These are phyloP conservation scores for Corynascus novoguineensis DNA, from an alignment of 495 filamentous ascomycete species.

Conservation along the genomic window DNA sequence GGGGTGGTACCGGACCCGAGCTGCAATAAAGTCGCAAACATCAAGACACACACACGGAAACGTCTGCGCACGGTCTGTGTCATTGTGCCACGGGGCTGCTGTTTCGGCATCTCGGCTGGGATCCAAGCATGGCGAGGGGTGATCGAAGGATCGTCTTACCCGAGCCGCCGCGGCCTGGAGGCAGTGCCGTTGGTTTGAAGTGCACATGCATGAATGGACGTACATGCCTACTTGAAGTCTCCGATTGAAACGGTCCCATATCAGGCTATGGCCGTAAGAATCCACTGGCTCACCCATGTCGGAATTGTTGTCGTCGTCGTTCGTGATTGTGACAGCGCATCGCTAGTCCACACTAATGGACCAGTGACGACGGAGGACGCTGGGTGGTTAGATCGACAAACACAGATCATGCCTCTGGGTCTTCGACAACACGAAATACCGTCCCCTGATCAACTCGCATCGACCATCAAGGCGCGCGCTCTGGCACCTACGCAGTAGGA, in stretches of 20 bases:
- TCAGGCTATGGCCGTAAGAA: neutral
- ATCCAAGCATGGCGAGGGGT: constrained; percentile 2
- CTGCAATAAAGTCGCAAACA: neutral
- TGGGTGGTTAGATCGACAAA: neutral
- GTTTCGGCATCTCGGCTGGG: neutral
- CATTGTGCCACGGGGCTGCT: constrained; percentile 1
- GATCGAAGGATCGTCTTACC: neutral
- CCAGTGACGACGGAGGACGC: neutral
- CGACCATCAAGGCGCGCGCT: no score
- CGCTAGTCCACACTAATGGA: neutral
- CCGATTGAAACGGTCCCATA: constrained; percentile 2
- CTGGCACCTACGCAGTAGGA: neutral
- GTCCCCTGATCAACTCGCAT: neutral
- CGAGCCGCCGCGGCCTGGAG: constrained; percentile 4
- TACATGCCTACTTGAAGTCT: no score
- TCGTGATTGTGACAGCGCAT: constrained; percentile 5
- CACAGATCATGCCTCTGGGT: neutral
- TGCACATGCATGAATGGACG: no score
- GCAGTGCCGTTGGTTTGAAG: neutral
- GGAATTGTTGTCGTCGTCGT: neutral
- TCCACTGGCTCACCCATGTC: neutral
- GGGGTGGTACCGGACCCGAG: constrained; percentile 3
- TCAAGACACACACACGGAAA: neutral
- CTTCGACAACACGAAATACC: neutral
- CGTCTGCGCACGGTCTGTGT: neutral